Percentiles rank a stretch among this genome's conserved stretches.
Conservation (phyloP, 805 yeast species). For the Schizosaccharomyces octosporus region DNA sequence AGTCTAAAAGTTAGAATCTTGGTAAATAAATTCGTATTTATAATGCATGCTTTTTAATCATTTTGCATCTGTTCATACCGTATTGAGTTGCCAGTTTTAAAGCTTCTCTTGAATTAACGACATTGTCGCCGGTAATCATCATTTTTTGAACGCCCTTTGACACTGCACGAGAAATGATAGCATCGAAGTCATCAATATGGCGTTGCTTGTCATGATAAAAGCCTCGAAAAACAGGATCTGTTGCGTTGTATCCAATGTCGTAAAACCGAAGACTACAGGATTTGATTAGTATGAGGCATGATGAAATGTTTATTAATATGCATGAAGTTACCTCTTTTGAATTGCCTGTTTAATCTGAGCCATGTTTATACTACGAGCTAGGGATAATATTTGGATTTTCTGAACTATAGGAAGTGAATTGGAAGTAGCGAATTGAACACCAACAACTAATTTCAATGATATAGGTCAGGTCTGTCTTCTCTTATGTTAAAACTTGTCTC, state of each 20-base stretch:
- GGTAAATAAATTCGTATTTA: slow-evolving; percentile 4
- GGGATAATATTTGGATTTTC: neutral
- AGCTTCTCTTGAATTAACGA: slow-evolving; percentile 40
- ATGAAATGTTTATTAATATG: neutral
- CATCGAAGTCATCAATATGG: slow-evolving; percentile 41
- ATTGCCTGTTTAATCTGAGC: neutral
- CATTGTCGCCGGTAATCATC: slow-evolving; percentile 63
- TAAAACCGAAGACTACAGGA: neutral
- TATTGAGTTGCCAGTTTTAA: slow-evolving; percentile 26
- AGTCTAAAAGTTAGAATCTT: neutral
- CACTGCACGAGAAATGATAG: slow-evolving; percentile 43
- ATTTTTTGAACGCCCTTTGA: slow-evolving; percentile 38
- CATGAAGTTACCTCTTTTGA: neutral
- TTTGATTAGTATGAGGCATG: neutral
- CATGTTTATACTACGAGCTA: neutral
- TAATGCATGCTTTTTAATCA: neutral
- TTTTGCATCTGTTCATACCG: slow-evolving; percentile 6
- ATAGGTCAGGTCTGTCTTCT: too few species aligned
- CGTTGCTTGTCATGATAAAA: slow-evolving; percentile 40
- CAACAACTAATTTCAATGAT: too few species aligned
- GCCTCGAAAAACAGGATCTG: slow-evolving; percentile 50
- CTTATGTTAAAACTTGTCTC: too few species aligned
- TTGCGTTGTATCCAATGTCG: slow-evolving; percentile 2
- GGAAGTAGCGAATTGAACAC: neutral
- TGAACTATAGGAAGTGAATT: neutral